Evolutionary conservation across 805 yeast species (phyloP), one percentile per base, ranked within the genome.

Genomic region (Diddensiella transvaalensis): DNA sequence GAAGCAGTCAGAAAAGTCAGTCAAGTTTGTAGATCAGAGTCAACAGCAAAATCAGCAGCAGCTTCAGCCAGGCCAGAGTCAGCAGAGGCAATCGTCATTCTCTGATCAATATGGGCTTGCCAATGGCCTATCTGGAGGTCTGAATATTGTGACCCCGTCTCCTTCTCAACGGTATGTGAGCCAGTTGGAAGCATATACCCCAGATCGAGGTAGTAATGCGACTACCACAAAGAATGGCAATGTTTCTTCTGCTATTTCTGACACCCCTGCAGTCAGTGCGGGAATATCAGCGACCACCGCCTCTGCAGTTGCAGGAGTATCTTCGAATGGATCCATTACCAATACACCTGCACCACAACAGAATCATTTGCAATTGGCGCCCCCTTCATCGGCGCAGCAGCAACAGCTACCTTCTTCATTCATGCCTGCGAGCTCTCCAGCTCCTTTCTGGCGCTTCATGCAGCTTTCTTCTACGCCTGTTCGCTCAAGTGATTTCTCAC

Each of bases 371-470:
- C 59, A 57, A 29, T 60, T 68, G 36, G 70, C 69, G 3, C 70
- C 71, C 22, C 71, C 71, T 6, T 51, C 57, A 11, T 60, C 70
- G 1, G 62, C 64, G 5, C 67, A 60, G 47, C 65, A 57, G 55
- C 63, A 54, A 50, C 69, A 60, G 49, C 53, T 65, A 46, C 73
- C 63, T 60, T 70, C 68, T 62, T 70, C 65, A 65, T 70, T 68
- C 78, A 67, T 69, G 61, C 73, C 71, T 4, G 75, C 70, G 42
- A 78, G 84, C 24, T 87, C 96, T 1, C 98, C 98, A 1, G 96
- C 96, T 5, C 68, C 72, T 15, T 78, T 90, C 50, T 87, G 96
- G 97, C 87, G 85, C 62, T 82, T 87, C 68, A 87, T 90, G 60
- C 96, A 89, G 60, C 82, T 90, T 8, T 52, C 59, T 10, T 56